Conservation (phyloP, 176 grass and related monocot species). For the Triticum monococcum region DNA sequence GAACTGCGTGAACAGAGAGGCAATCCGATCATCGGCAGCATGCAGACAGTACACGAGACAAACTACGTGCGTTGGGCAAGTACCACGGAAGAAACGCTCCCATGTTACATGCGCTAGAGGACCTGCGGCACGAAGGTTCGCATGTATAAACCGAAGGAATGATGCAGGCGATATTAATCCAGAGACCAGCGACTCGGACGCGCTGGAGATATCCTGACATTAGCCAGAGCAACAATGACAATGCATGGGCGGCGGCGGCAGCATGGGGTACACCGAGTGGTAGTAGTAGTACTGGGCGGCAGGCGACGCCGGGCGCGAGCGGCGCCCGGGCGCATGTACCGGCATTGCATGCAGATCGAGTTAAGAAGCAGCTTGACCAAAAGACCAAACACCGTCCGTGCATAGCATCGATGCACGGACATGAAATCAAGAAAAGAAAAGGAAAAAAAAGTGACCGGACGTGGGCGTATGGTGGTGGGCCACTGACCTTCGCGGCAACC, state of each 20-base stretch:
- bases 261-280: not conserved
- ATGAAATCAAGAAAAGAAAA: slow-evolving; percentile 53
- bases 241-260: slow-evolving; percentile 37
- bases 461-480: slow-evolving; percentile 4
- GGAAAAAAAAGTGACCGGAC: slow-evolving; percentile 11
- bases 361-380: slow-evolving; percentile 20
- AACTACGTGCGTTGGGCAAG: slow-evolving; percentile 32
- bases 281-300: slow-evolving; percentile 11
- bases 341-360: slow-evolving; percentile 61
- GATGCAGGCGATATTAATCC: slow-evolving; percentile 9
- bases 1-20: slow-evolving; percentile 18
- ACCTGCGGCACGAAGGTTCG: slow-evolving; percentile 23
- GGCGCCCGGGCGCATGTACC: slow-evolving; percentile 24
- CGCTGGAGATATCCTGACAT: slow-evolving; percentile 27
- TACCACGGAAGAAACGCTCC: slow-evolving; percentile 8
- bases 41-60: slow-evolving; percentile 20
- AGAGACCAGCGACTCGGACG: slow-evolving; percentile 17
- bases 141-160: slow-evolving; percentile 11
- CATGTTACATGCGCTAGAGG: slow-evolving; percentile 28
- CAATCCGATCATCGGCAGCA: slow-evolving; percentile 24
- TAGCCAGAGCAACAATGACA: slow-evolving; percentile 25
- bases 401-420: slow-evolving; percentile 35
- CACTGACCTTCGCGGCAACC: slow-evolving; percentile 86
- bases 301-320: slow-evolving; percentile 16
- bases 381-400: slow-evolving; percentile 44